Evolutionary conservation across 495 filamentous ascomycete species (phyloP), one percentile per base, ranked within the genome.

Genomic region (Penicillium maclennaniae): DNA sequence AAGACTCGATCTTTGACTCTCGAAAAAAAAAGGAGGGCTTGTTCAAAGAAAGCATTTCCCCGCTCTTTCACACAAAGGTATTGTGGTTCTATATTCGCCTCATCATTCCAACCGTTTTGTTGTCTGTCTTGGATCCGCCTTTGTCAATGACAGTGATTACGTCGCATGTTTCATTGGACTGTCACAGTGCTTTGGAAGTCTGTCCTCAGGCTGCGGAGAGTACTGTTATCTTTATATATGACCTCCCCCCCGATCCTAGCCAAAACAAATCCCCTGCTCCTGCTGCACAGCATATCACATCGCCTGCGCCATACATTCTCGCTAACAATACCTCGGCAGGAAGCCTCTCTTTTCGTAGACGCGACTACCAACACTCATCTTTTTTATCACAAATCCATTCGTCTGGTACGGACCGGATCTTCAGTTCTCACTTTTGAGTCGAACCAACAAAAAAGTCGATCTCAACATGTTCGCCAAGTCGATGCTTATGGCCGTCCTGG

Each of bases 381-480:
- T 55, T 63, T 57, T 26, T 38, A 17, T 7, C 38, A 25, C 51
- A 54, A 66, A 69, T 62, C 62, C 59, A 55, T 57, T 69, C 71
- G 73, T 74, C 73, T 62, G 73, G 73, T 58, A 75, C 73, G 69
- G 66, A 68, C 63, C 61, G 65, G 63, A 63, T 60, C 20, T 53
- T 34, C 49, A 49, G 43, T 40, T 50, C 17, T 12, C 31, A 54
- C 47, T 43, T 5, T 31, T 25, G 59, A 58, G 62, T 68, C 63
- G 60, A 71, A 67, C 58, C 47, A 28, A 25, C 23, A 12, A 40
- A 51, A 51, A 44, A 46, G 45, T 49, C 54, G 46, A 53, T 54
- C 56, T 43, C 69, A 79, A 56, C 44, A 80, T 77, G 76, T 63
- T 70, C 51, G 58, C 49, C 63, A 72, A 70, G 45, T 57, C 62